phyloP scores from a whole-genome alignment of 139 green algal species.

The Chlamydomonas sphaeroides region DNA sequence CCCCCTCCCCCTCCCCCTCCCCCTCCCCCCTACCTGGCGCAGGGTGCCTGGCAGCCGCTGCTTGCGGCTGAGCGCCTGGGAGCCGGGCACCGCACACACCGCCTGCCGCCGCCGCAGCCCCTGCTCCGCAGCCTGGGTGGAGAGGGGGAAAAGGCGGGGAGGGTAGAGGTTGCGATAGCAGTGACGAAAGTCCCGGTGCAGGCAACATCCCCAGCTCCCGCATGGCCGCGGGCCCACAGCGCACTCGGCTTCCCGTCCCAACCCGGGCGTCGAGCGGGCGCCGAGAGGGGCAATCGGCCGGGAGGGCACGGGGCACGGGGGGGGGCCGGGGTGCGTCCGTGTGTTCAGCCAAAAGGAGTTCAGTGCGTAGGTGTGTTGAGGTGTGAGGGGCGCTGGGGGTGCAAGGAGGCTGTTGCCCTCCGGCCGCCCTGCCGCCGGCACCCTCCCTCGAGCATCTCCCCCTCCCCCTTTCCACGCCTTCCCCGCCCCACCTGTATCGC shows the following conservation, averaged over 20 bases:
- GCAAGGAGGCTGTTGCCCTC: neutral
- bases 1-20: neutral
- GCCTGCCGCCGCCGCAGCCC: constrained; percentile 48
- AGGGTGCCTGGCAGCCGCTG: constrained; percentile 37
- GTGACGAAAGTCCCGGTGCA: too few species aligned
- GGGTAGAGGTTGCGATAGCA: too few species aligned
- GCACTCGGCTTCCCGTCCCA: too few species aligned
- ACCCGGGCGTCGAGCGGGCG: too few species aligned
- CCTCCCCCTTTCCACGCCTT: neutral
- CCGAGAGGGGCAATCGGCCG: too few species aligned
- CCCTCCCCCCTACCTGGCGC: neutral
- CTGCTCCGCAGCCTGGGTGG: constrained; percentile 23
- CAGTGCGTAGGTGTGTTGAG: too few species aligned
- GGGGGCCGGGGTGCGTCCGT: too few species aligned
- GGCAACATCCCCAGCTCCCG: too few species aligned
- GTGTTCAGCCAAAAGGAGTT: too few species aligned
- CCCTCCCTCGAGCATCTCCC: neutral
- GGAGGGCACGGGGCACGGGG: too few species aligned
- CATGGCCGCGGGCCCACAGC: too few species aligned
- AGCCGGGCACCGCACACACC: constrained; percentile 56
- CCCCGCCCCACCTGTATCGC: constrained; percentile 39
- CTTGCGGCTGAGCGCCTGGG: constrained; percentile 54
- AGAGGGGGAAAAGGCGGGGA: neutral
- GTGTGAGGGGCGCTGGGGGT: neutral
- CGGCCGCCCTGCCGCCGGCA: neutral